Evolutionary conservation across 176 grass and related monocot genomes (phyloP).

Genomic region (Lolium multiflorum): DNA sequence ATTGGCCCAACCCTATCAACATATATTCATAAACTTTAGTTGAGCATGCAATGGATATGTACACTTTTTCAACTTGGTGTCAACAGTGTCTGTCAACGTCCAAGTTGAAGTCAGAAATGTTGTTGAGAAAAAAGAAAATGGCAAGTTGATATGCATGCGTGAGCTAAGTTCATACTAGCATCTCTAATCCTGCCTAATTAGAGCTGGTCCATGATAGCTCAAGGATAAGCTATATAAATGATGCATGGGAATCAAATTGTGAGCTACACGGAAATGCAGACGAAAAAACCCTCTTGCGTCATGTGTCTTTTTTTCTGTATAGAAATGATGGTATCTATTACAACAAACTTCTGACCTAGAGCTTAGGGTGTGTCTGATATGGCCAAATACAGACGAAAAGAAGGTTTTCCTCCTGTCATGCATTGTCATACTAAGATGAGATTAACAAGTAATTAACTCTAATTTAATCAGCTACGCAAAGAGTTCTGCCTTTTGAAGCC

Average conservation of each 20-base stretch:
- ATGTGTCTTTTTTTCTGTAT: neutral
- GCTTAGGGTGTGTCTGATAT: neutral
- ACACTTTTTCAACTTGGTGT: conserved; percentile 32
- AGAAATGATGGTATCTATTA: neutral
- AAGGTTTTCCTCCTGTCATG: neutral
- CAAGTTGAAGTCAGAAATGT: conserved; percentile 29
- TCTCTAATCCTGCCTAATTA: conserved; percentile 6
- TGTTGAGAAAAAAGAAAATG: neutral
- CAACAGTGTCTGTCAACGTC: conserved; percentile 24
- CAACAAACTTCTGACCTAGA: neutral
- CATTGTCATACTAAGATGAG: conserved; percentile 32
- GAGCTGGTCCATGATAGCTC: neutral
- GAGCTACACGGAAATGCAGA: neutral
- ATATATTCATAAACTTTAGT: neutral
- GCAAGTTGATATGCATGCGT: neutral
- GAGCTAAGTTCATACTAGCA: conserved; percentile 9
- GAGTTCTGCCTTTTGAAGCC: conserved; percentile 34
- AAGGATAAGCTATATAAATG: neutral
- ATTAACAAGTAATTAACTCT: neutral
- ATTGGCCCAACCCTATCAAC: conserved; percentile 6
- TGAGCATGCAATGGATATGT: neutral
- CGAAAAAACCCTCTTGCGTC: neutral
- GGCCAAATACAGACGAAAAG: neutral
- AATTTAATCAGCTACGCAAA: neutral
- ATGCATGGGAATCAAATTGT: neutral